Base-by-base conservation (phyloP, 2,329 filamentous ascomycete species). In the Colletotrichum caudatum region DNA sequence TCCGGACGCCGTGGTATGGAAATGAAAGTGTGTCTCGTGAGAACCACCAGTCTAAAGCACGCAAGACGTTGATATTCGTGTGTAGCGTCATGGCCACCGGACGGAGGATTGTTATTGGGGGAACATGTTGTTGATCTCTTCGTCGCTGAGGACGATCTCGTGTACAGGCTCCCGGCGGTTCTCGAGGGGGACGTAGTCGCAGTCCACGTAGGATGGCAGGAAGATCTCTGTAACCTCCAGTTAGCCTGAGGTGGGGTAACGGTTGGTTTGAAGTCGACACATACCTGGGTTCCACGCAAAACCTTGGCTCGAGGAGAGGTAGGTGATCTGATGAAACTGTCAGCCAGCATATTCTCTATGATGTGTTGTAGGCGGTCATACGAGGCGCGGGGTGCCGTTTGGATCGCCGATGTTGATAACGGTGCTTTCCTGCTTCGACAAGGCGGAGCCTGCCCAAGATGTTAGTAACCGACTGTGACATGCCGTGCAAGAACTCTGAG, bases 211-310 rank as follows among this genome's bases (percentile, higher is more conserved):
- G 9, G 92, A 93, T 1, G 93, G 93, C 1, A 95, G 87, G 82
- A 95, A 95, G 80, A 95, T 93, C 79, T 95, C 93, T 92, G 74
- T 11, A 66, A 23, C 9, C 2, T 20, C 69, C 39, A 66, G 72
- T 74, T 41, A 75, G 67, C n/a, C 7, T 29, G 39, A 18, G 48
- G 58, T 18, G n/a, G 63, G 51, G 51, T 16, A 20, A 14, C 29
- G 6, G 20, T 11, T 29, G 50, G 18, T 9, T 16, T 29, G 48
- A 18, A 4, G n/a, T 37, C n/a, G 56, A 39, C 33, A 75, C 81
- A 64, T 83, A 92, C 90, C 91, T 80, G 93, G 92, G 80, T 95
- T 95, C 93, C 93, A 95, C 73, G 91, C 90, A 78, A 94, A 95
- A 69, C 93, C 93, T 81, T 95, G 93, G 77, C 90, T 92, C 7